Evolutionary conservation across 768 basidiomycete species (phyloP).

Genomic region (Kwoniella dendrophila): DNA sequence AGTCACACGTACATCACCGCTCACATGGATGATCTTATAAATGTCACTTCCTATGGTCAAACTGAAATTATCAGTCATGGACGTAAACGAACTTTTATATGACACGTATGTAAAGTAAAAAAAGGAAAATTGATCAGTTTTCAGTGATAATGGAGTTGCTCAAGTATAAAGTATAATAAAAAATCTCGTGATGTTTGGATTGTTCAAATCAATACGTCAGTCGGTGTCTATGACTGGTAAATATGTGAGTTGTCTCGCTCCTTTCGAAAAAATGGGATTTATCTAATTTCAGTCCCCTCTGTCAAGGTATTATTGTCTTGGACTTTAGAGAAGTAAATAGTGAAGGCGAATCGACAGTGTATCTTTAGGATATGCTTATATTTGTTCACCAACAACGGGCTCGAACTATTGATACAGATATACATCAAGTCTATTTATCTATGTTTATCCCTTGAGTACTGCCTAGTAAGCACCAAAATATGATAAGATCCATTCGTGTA

Average conservation of each 20-base stretch:
- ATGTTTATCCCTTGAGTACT: neutral
- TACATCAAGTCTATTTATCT: slow-evolving; percentile 4
- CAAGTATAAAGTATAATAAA: too few species aligned
- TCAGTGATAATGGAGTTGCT: neutral
- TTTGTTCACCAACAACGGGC: neutral
- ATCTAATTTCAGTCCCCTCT: too few species aligned
- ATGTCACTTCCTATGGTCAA: neutral
- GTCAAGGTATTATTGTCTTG: too few species aligned
- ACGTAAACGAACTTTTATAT: too few species aligned
- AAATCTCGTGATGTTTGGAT: too few species aligned
- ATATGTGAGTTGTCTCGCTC: too few species aligned
- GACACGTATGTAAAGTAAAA: too few species aligned
- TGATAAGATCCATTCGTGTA: neutral
- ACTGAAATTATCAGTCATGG: neutral
- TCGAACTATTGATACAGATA: neutral
- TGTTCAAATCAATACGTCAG: too few species aligned
- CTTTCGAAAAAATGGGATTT: too few species aligned
- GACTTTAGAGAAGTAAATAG: too few species aligned
- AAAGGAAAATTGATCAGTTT: neutral
- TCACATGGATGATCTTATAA: neutral
- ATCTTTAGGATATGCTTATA: neutral
- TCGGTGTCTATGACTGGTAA: too few species aligned
- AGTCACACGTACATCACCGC: neutral
- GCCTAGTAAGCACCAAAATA: neutral
- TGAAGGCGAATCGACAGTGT: too few species aligned